Conservation (phyloP, 2,329 filamentous ascomycete species). For the Ceratocystis cacaofunesta region DNA sequence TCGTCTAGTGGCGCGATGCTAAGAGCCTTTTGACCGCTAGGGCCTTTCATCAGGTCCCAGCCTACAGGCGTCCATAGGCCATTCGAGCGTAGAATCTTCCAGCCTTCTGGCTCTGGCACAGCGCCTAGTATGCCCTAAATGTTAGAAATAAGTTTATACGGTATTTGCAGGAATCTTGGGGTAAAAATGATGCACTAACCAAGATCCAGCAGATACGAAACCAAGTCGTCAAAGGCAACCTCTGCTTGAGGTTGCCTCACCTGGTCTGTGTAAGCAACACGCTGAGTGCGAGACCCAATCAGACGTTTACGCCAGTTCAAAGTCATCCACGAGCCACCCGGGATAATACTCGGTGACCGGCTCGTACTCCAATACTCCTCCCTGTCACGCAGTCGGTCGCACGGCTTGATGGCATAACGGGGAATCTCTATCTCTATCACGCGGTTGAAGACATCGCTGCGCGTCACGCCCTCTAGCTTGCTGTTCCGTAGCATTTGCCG, state of each 20-base stretch:
- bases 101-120: conserved; percentile 43
- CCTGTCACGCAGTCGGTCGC: conserved; percentile 38
- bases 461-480: conserved; percentile 43
- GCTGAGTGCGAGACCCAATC: conserved; percentile 46
- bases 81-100: conserved; percentile 40
- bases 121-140: conserved; percentile 26
- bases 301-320: conserved; percentile 52
- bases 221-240: conserved; percentile 41
- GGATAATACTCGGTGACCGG: conserved; percentile 35
- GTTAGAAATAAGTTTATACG: background rate
- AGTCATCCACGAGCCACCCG: conserved; percentile 48
- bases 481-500: conserved; percentile 42
- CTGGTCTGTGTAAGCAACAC: conserved; percentile 47
- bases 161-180: background rate
- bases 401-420: conserved; percentile 46
- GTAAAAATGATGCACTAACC: conserved; percentile 21
- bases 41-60: conserved; percentile 40
- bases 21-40: conserved; percentile 36
- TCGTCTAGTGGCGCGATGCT: conserved; percentile 42
- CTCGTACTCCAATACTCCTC: conserved; percentile 44
- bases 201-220: conserved; percentile 47
- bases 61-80: conserved; percentile 47
- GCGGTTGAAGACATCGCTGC: conserved; percentile 49
- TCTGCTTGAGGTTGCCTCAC: conserved; percentile 39
- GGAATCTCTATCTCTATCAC: conserved; percentile 53